These are phyloP conservation scores for Lecanicillium sp. DNA, from an alignment of 2,329 filamentous ascomycete species.

Conservation along the genomic window DNA sequence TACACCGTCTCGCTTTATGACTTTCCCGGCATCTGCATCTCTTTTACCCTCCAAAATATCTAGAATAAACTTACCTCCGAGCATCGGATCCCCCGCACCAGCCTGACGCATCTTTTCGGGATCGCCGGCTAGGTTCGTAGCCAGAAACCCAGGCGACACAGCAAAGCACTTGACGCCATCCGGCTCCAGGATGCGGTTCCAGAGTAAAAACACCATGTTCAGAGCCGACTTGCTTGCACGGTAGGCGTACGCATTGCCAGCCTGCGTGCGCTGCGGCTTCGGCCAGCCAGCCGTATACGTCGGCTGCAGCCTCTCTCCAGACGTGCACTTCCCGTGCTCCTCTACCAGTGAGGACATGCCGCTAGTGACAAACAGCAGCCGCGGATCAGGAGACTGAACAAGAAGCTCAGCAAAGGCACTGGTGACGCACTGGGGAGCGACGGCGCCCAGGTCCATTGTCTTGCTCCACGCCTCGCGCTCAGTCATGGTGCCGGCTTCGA, in stretches of 20 bases:
- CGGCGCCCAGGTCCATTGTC: too few relatives aligned
- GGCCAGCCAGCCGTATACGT: conserved; percentile 32
- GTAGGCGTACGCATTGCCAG: conserved; percentile 9
- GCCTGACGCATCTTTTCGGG: conserved; percentile 18
- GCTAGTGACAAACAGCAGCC: conserved; percentile 35
- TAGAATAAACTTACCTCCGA: conserved; percentile 24
- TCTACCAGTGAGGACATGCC: conserved; percentile 29
- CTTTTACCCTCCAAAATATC: conserved; percentile 26
- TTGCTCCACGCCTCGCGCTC: too few relatives aligned
- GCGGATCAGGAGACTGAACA: conserved; percentile 26
- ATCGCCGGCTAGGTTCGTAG: conserved; percentile 30
- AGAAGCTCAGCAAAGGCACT: conserved; percentile 31
- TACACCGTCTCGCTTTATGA: conserved; percentile 15
- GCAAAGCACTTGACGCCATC: conserved; percentile 40
- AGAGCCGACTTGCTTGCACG: conserved; percentile 11
- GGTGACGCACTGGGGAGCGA: conserved; percentile 18
- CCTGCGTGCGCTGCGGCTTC: conserved; percentile 25
- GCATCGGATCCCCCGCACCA: conserved; percentile 19
- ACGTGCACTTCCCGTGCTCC: conserved; percentile 17
- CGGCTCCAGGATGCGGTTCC: conserved; percentile 28
- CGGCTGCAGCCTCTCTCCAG: conserved; percentile 15
- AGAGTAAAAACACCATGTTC: conserved; percentile 18
- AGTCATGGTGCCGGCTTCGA: too few relatives aligned
- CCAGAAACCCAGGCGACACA: conserved; percentile 35
- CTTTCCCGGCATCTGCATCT: conserved; percentile 26